Base-by-base conservation (phyloP, 257 asterid genomes). In the Haberlea rhodopensis region DNA sequence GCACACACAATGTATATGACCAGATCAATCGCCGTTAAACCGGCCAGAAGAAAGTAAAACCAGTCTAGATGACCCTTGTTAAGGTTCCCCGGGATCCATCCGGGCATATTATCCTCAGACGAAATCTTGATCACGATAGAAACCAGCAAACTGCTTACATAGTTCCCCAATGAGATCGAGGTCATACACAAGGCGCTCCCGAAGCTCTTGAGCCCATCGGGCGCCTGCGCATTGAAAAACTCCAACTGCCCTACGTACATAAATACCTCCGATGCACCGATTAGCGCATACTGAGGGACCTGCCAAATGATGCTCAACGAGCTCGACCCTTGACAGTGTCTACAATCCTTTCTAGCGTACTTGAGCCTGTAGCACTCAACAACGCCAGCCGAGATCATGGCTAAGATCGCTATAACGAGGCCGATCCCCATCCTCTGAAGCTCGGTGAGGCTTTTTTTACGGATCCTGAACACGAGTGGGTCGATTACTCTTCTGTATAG, bases 401-500 rank as follows among this genome's bases (percentile, higher is more conserved):
- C 97, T 62, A 75, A 28, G 4, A 85, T 62, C 6, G 97, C 96
- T 55, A 92, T 81, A 2, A 85, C 77, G 0, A 92, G 90, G 23
- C 98, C 98, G 13, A 86, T 71, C 1, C 99, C 96, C 99, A 94
- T 94, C n/a, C 99, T 71, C 20, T 94, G 97, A 18, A 90, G 95
- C 81, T 84, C 95, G 0, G 94, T 81, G 5, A 89, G 90, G 52
- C 91, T 75, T 15, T 55, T 43, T 46, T 75, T 80, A 59, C 70
- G 76, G 58, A 87, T 13, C 75, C 69, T 76, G 6, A 62, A 68
- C 4, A 80, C 76, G 0, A 82, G 26, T 22, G 99, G 99, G 66
- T 87, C 88, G 1, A 92, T 64, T 46, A 80, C 82, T 59, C 80
- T 65, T 6, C 99, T 71, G 83, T 87, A 87, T 15, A 94, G 75